Percentiles rank a stretch among this genome's conserved stretches.
phyloP scores from a whole-genome alignment of 495 filamentous ascomycete genomes.

The Cenococcum geophilum region DNA sequence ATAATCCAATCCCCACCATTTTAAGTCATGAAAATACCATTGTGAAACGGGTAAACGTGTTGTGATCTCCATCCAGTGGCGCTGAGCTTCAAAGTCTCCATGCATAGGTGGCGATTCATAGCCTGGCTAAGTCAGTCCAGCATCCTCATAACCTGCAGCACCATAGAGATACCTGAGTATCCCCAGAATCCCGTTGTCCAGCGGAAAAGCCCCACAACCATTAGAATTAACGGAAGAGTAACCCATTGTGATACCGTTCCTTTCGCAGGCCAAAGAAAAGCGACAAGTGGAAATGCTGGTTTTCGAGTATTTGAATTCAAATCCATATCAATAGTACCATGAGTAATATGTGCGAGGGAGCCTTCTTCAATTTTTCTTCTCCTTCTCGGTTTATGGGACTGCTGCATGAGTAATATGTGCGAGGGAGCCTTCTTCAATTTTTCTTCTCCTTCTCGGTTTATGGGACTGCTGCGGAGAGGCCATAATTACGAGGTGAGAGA shows the following conservation, averaged over 20 bases:
- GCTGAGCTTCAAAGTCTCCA: slow-evolving; percentile 93
- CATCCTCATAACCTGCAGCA: background rate
- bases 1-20: slow-evolving; percentile 98
- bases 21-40: slow-evolving; percentile 95
- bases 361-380: slow-evolving; percentile 48
- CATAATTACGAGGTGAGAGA: slow-evolving; percentile 11
- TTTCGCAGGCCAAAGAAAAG: slow-evolving; percentile 85
- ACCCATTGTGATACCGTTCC: slow-evolving; percentile 88
- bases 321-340: slow-evolving; percentile 48
- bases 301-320: slow-evolving; percentile 39
- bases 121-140: slow-evolving; percentile 43
- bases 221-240: slow-evolving; percentile 75
- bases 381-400: slow-evolving; percentile 54
- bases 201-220: slow-evolving; percentile 83
- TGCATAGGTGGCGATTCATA: slow-evolving; percentile 81
- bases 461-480: slow-evolving; percentile 41
- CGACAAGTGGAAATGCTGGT: slow-evolving; percentile 78
- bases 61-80: slow-evolving; percentile 98
- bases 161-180: slow-evolving; percentile 66
- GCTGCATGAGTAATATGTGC: slow-evolving; percentile 44
- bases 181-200: slow-evolving; percentile 91
- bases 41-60: slow-evolving; percentile 79
- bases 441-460: slow-evolving; percentile 57
- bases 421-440: slow-evolving; percentile 41
- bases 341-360: slow-evolving; percentile 43